phyloP scores from a whole-genome alignment of 73 alveolate species.

The Paramecium caudatum region DNA sequence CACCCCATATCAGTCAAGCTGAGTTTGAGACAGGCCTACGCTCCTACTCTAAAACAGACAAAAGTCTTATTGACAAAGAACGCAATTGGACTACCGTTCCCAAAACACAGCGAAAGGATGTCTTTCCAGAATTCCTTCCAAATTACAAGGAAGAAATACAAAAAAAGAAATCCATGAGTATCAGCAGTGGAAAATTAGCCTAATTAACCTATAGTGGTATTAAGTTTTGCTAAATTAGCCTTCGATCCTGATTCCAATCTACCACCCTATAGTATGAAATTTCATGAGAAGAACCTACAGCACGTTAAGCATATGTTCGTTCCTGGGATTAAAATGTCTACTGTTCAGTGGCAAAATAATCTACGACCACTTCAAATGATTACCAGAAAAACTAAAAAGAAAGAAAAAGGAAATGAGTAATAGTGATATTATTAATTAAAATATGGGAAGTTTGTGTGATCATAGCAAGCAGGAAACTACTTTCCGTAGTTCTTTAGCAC shows the following conservation, averaged over 20 bases:
- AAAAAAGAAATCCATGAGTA: not conserved
- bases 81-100: conserved; percentile 57
- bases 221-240: not conserved
- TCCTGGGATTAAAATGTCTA: conserved; percentile 12
- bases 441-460: conserved; percentile 59
- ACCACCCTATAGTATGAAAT: conserved; percentile 29
- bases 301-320: conserved; percentile 47
- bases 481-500: not conserved
- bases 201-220: conserved; percentile 44
- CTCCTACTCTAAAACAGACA: not conserved
- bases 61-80: conserved; percentile 36
- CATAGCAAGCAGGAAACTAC: not conserved
- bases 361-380: not conserved
- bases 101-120: not conserved
- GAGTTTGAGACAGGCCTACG: conserved; percentile 44
- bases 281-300: not conserved
- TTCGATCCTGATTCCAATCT: conserved; percentile 39
- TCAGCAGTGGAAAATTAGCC: not conserved
- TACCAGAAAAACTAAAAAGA: not conserved
- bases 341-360: conserved; percentile 43
- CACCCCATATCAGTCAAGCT: conserved; percentile 22
- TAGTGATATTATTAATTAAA: not conserved
- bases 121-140: conserved; percentile 51
- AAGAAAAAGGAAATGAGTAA: not conserved
- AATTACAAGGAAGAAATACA: not conserved